Evolutionary conservation across 495 filamentous ascomycete species (phyloP).

Genomic region (Penicilliopsis zonata): DNA sequence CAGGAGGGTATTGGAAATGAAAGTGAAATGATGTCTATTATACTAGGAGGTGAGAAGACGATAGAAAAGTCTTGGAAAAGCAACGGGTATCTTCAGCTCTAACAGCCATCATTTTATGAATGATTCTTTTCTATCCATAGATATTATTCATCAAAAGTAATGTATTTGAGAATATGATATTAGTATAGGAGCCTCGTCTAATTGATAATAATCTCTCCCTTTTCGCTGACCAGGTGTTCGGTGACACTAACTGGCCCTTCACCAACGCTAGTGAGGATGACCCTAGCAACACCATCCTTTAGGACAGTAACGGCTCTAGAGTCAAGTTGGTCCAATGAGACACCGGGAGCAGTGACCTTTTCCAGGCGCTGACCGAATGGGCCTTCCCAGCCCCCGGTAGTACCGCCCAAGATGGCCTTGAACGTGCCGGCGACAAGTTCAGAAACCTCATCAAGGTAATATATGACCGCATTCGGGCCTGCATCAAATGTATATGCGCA

Average conservation of each 20-base stretch:
- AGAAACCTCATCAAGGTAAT: slow-evolving; percentile 72
- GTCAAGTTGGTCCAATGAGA: slow-evolving; percentile 42
- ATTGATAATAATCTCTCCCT: slow-evolving; percentile 42
- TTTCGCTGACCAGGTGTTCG: slow-evolving; percentile 62
- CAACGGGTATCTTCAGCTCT: no score
- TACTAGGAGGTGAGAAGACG: no score
- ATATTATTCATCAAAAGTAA: no score
- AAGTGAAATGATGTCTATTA: no score
- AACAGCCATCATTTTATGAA: no score
- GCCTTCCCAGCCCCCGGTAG: slow-evolving; percentile 51
- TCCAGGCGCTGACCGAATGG: slow-evolving; percentile 34
- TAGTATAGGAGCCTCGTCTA: no score
- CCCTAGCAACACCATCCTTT: slow-evolving; percentile 67
- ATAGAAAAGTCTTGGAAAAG: no score
- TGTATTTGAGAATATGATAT: no score
- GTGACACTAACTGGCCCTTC: slow-evolving; percentile 74
- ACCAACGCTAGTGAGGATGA: slow-evolving; percentile 86
- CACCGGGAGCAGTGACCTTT: slow-evolving; percentile 33
- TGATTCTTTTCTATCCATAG: no score
- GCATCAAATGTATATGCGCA: slow-evolving; percentile 97
- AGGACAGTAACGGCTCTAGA: slow-evolving; percentile 43
- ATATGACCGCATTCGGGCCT: slow-evolving; percentile 92
- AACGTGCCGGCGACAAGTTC: slow-evolving; percentile 60
- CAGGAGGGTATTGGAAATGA: no score
- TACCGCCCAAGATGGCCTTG: slow-evolving; percentile 33